A percentile compares a stretch with the other conserved stretches of the same genome.
phyloP scores from a whole-genome alignment of 2,329 filamentous ascomycete species.

The Fusarium verticillioides region DNA sequence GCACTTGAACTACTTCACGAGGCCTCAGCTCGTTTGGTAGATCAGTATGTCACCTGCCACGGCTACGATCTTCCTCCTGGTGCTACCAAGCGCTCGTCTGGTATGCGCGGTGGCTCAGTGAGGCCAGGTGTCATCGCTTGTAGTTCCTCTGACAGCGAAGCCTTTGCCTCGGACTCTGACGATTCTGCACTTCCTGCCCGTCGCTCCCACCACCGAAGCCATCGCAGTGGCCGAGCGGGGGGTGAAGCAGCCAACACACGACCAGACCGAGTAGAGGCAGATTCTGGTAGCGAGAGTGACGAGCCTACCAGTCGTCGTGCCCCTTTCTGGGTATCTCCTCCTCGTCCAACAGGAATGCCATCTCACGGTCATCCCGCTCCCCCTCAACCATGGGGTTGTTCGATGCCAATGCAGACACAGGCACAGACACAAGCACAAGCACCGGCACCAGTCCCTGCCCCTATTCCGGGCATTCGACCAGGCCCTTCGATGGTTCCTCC shows the following conservation, averaged over 20 bases:
- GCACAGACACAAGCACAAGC: background rate
- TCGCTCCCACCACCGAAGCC: constrained; percentile 19
- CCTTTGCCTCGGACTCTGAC: constrained; percentile 40
- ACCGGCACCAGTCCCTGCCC: background rate
- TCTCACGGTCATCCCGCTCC: constrained; percentile 3
- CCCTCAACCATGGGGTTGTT: constrained; percentile 18
- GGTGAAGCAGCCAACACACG: constrained; percentile 23
- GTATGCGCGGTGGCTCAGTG: constrained; percentile 20
- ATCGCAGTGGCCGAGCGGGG: constrained; percentile 20
- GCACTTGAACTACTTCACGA: constrained; percentile 53
- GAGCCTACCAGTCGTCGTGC: constrained; percentile 5
- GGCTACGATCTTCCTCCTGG: constrained; percentile 47
- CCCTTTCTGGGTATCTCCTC: constrained; percentile 4
- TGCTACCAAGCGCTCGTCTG: constrained; percentile 9
- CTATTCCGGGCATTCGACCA: constrained; percentile 1
- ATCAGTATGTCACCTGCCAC: constrained; percentile 45
- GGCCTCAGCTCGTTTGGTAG: constrained; percentile 53
- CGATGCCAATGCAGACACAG: background rate
- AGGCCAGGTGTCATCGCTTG: constrained; percentile 37
- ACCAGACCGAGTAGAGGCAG: constrained; percentile 12
- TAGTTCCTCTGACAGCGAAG: constrained; percentile 36
- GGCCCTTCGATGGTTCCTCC: background rate
- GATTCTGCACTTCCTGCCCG: constrained; percentile 25
- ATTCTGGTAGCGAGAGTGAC: constrained; percentile 14
- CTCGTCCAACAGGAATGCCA: constrained; percentile 12